Conservation (phyloP, 78 protist species). For the Cavenderia fasciculata region DNA sequence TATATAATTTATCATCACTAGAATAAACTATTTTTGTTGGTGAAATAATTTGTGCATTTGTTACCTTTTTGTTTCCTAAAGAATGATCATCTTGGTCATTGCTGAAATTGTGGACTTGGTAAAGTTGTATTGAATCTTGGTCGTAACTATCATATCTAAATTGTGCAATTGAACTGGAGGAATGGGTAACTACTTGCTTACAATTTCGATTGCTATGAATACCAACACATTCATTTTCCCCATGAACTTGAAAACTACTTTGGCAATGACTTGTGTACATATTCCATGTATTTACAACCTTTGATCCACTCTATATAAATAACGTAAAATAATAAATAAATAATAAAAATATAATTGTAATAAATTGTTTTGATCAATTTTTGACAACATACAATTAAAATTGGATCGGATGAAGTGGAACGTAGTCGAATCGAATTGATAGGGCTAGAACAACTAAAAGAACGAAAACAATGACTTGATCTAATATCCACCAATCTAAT, state of each 20-base stretch:
- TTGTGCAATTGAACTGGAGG: slow-evolving; percentile 8
- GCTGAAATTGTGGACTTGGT: background rate
- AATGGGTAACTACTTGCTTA: slow-evolving; percentile 9
- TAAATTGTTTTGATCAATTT: too few relatives aligned
- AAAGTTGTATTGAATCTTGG: background rate
- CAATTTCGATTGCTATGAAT: background rate
- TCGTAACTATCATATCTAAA: background rate
- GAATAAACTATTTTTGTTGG: slow-evolving; percentile 19
- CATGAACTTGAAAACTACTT: slow-evolving; percentile 3
- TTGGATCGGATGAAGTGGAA: slow-evolving; percentile 17
- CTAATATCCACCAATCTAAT: slow-evolving; percentile 51
- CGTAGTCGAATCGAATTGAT: slow-evolving; percentile 5
- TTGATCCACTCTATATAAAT: slow-evolving; percentile 2
- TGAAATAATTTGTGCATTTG: slow-evolving; percentile 32
- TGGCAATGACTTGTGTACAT: slow-evolving; percentile 54
- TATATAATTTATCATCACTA: slow-evolving; percentile 4
- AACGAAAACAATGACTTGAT: slow-evolving; percentile 34
- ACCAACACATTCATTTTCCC: background rate
- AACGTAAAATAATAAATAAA: background rate
- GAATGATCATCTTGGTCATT: background rate
- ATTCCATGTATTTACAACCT: slow-evolving; percentile 38
- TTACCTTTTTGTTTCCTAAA: background rate
- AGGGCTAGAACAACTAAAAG: background rate
- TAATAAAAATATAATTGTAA: background rate
- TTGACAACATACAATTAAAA: slow-evolving; percentile 12